These are phyloP conservation scores for Citrullus amarus DNA, from an alignment of 306 rosid species.

Conservation along the genomic window DNA sequence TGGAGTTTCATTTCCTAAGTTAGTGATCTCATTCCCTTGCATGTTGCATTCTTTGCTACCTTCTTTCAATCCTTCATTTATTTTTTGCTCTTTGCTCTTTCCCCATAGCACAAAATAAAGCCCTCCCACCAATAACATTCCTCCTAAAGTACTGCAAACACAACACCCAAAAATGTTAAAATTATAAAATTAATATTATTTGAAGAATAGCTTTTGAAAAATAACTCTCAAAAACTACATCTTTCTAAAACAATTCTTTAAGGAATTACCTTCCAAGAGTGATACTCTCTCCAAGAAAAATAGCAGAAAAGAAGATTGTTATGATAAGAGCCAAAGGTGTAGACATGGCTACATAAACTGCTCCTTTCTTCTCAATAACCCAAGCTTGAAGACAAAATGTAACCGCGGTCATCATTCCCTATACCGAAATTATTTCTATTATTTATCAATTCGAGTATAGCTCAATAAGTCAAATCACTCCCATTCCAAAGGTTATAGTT, in stretches of 20 bases:
- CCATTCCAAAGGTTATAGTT: no score
- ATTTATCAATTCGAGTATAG: background rate
- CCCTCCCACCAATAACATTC: background rate
- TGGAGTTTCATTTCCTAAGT: background rate
- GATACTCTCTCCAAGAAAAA: conserved; percentile 49
- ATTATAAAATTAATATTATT: no score
- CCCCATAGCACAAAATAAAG: conserved; percentile 8
- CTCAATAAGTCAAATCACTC: no score
- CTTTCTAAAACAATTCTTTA: no score
- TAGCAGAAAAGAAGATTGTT: conserved; percentile 39
- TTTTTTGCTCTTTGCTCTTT: conserved; percentile 4
- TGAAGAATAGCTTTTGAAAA: no score
- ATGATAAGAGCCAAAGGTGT: conserved; percentile 52
- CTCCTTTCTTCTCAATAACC: conserved; percentile 74
- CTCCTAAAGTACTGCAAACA: background rate
- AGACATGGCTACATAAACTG: conserved; percentile 72
- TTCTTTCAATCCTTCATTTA: background rate
- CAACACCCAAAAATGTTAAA: background rate
- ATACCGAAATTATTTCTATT: background rate
- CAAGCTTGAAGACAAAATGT: conserved; percentile 72
- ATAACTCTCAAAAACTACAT: no score
- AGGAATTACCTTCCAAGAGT: conserved; percentile 45
- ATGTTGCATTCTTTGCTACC: background rate
- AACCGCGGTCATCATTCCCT: conserved; percentile 73
- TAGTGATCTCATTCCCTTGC: background rate